Base-by-base conservation (phyloP, 305 asterid species). In the Solanum hybrid region DNA sequence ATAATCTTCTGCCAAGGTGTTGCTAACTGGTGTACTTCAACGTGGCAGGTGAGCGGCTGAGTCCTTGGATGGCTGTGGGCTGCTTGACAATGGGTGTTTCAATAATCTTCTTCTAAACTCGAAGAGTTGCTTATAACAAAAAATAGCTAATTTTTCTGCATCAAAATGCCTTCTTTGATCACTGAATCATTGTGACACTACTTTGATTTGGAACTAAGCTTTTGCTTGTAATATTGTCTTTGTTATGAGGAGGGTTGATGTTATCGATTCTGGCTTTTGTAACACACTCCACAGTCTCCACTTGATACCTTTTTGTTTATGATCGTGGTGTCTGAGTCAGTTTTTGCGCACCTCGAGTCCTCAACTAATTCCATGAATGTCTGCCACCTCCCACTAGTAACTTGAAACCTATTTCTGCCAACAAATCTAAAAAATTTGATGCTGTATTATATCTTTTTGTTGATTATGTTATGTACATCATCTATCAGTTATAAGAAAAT, bases 11-110 rank as follows among this genome's bases (percentile, higher is more conserved):
- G 11, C 3, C 27, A 27, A 41, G 38, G 36, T 29, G 88, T 84
- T 20, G 14, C 75, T 51, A 29, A 84, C 27, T 84, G 36, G 31
- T 4, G 1, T 84, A 27, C 88, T 31, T 79, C 9, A 51, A 83
- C 51, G 41, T 22, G 90, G 92, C 95, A 97, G 98, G 99, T 88
- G 98, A 96, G 91, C 93, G 98, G 75, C 91, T 97, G 92, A 95
- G 99, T 93, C 99, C 99, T 87, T 96, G 98, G 96, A 96, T 96
- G 88, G 97, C 96, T 14, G 91, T 93, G 41, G 99, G 96, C 89
- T 96, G 98, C 96, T 91, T 97, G 80, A 84, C 93, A 37, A 97
- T 96, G 97, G 97, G 97, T 7, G 94, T 97, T 37, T 97, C 98
- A 20, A 92, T 96, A 88, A 95, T 96, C 89, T 96, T 96, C 94